A percentile compares a stretch with the other conserved stretches of the same genome.
Evolutionary conservation across 176 grass and related monocot genomes (phyloP).

Genomic region (Avena atlantica): DNA sequence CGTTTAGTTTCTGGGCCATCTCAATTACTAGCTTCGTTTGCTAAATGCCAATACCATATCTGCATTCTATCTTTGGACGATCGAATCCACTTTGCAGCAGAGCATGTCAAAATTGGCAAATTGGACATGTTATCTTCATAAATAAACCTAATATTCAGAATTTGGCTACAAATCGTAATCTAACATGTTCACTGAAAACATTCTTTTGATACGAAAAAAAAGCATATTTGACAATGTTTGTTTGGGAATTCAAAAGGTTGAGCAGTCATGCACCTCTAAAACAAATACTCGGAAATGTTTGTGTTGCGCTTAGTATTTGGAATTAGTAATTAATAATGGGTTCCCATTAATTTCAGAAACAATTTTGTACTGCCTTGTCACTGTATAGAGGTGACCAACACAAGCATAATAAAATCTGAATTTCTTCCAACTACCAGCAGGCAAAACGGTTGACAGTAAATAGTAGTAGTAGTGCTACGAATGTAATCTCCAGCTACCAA

Average conservation of each 20-base stretch:
- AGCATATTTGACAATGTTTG: too few relatives aligned
- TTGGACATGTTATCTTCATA: neutral
- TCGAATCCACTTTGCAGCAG: neutral
- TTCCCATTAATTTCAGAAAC: neutral
- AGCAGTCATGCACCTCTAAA: too few relatives aligned
- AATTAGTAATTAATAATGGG: neutral
- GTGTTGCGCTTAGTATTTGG: neutral
- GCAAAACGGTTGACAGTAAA: conserved; percentile 1
- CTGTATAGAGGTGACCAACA: neutral
- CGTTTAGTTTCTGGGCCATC: too few relatives aligned
- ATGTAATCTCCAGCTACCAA: conserved; percentile 5
- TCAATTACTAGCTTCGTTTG: too few relatives aligned
- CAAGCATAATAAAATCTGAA: conserved; percentile 28
- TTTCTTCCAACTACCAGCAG: neutral
- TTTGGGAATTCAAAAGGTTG: too few relatives aligned
- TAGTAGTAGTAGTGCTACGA: neutral
- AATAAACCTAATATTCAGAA: neutral
- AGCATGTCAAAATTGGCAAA: neutral
- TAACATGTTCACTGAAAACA: neutral
- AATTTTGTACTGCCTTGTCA: neutral
- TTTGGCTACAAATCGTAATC: neutral
- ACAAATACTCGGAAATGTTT: too few relatives aligned
- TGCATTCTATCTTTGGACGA: too few relatives aligned
- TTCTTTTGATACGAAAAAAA: too few relatives aligned
- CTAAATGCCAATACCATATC: too few relatives aligned